Evolutionary conservation across 192 early-diverging fungal genomes (phyloP), one percentile per base, ranked within the genome.

Genomic region (Gryganskiella cystojenkinii): DNA sequence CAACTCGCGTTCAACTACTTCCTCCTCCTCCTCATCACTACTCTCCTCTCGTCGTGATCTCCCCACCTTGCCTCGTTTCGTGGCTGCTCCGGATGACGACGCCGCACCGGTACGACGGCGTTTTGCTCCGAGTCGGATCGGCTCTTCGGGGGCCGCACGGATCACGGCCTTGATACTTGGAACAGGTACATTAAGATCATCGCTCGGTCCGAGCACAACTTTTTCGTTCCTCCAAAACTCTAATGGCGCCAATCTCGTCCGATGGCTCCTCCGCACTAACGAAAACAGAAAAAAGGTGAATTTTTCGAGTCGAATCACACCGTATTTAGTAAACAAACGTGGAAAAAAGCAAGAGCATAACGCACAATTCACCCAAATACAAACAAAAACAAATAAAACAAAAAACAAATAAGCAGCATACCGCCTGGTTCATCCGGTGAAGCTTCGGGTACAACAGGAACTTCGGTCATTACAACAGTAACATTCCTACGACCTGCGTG

Each of bases 181-280:
- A n/a, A 58, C 46, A n/a, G 56, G 35, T 2, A 42, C 34, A 13
- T 33, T 31, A 8, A 27, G 51, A 20, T 59, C 47, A 3, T 58
- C 42, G n/a, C 34, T 50, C 14, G 37, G 63, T 2, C 55, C 61
- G 14, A 58, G n/a, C 11, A 72, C 30, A 1, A 72, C 31, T 10
- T 64, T 64, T 33, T 72, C 70, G 27, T 72, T 72, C 55, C 49
- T 64, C 70, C 70, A 72, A 22, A 33, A 72, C 30, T 72, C 54
- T 28, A 72, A 44, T 15, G 70, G 70, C 24, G 35, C 30, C 22
- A 64, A 28, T 40, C 43, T 56, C 1, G 61, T 51, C 31, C 70
- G 47, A 30, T 19, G 20, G 19, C 70, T 72, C 22, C 54, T 63
- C 28, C 70, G 61, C 8, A 69, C 67, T 69, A 57, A 8, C 13